Evolutionary conservation across 2,329 filamentous ascomycete genomes (phyloP), one percentile per base, ranked within the genome.

Genomic region (Fusarium sp.): DNA sequence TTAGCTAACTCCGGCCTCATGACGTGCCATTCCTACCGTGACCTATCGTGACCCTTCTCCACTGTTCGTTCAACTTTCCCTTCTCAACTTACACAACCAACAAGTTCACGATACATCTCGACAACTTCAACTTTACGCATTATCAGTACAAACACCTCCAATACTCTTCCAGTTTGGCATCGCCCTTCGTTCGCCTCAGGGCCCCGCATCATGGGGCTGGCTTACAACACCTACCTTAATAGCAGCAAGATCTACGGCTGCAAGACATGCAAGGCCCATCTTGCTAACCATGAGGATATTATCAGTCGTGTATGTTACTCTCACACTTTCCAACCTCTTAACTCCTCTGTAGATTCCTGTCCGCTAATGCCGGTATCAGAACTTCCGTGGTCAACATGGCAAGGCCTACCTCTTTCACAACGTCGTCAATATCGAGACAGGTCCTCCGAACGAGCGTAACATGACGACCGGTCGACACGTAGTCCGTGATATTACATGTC

Each of bases 401-500:
- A 98, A 98, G 85, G 96, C 96, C 62, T 99, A 95, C 84, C 92
- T 99, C 74, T 98, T 99, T 87, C 93, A 95, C 83, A 90, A 82
- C 71, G 96, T 99, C 61, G 96, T 99, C 82, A 99, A 99, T 83
- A 89, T 97, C 80, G 92, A 91, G 73, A 87, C 91, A 49, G 92
- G 92, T 75, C 93, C 97, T 68, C 89, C 95, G n/a, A 92, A 89
- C 80, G 96, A 99, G 84, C 94, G 96, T 74, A 97, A 93, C 84
- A 99, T 99, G 96, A 99, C 96, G 18, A 99, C 96, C 2, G 96
- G 96, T 58, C 90, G 93, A 60, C 96, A 99, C 83, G 88, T 98
- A 62, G 96, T 99, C 52, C 92, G 96, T 65, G 96, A 99, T 81
- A 98, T 99, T 77, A 87, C 87, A 65, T 99, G 96, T 85, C 89